phyloP scores from a whole-genome alignment of 2,329 filamentous ascomycete species.

The Venturia oleaginea region DNA sequence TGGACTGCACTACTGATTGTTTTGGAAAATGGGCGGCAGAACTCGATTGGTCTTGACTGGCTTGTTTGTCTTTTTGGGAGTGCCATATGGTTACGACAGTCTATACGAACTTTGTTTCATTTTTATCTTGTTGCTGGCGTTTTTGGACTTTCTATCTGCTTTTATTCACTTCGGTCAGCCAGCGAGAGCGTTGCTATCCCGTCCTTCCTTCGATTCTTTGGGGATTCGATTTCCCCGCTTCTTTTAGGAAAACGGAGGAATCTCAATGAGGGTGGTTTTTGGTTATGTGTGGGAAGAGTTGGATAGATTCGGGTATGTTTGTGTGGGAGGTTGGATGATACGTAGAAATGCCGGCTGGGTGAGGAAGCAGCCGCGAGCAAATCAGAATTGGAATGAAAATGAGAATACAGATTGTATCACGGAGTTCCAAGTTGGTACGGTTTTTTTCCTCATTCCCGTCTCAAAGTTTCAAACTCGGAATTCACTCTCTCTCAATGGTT shows the following conservation, averaged over 20 bases:
- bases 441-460: neutral
- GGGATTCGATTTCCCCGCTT: neutral
- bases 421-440: neutral
- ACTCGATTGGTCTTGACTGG: neutral
- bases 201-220: neutral
- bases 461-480: too few species aligned
- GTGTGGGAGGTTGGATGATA: neutral
- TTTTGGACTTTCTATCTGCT: neutral
- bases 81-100: neutral
- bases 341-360: neutral
- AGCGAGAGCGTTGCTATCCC: neutral
- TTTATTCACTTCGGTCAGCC: neutral
- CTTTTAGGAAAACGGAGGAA: neutral
- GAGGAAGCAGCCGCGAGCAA: neutral
- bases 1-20: neutral
- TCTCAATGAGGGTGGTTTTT: neutral
- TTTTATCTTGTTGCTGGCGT: neutral
- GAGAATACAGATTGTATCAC: neutral
- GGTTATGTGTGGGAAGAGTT: neutral
- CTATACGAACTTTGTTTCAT: neutral
- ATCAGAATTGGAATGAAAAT: neutral
- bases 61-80: neutral
- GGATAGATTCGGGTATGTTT: neutral
- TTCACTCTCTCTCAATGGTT: too few species aligned
- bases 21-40: neutral